Base-by-base conservation (phyloP, 2,329 filamentous ascomycete species). In the Dothideomycetidae sp. region DNA sequence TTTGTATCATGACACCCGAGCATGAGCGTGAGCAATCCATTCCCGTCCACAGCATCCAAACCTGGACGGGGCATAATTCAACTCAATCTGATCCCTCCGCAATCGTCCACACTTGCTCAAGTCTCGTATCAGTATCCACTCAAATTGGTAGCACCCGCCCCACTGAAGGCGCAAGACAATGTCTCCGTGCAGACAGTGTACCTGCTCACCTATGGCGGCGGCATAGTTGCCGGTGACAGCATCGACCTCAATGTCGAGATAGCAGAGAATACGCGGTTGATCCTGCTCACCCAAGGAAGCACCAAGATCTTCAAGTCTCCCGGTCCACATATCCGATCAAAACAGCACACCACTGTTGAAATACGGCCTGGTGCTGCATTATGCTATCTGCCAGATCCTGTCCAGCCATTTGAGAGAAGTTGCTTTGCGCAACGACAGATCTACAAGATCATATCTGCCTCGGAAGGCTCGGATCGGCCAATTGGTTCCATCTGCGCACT, bases 281-380 rank as follows among this genome's bases (percentile, higher is more conserved):
- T 72, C 5, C 55, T 69, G 11, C 57, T 68, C 17, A 69, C 70
- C 1, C 72, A 76, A 63, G 88, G 88, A 36, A 84, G 85, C 59
- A 96, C 90, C 42, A 98, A 96, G 62, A 76, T 98, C 49, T 96
- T 93, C 70, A 93, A 90, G 54, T 81, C 84, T 1, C 57, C 71
- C 33, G 62, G 64, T 38, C 60, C 61, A 34, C 55, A 52, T 33
- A 39, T 61, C 5, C 18, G 53, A 14, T 56, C 53, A 34, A 50
- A 44, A 29, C 55, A 57, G 39, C 40, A 40, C 17, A 61, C 71
- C 50, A 59, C 60, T 23, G 66, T 72, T 5, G 51, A 54, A 31
- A 52, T 76, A 11, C 59, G 56, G 26, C 49, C 59, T 11, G 59
- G 61, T 41, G 61, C 70, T 13, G 70, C 68, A 15, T 54, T 77